These are phyloP conservation scores for Phytophthora sansomeana DNA, from an alignment of 352 stramenopile species.

Conservation along the genomic window DNA sequence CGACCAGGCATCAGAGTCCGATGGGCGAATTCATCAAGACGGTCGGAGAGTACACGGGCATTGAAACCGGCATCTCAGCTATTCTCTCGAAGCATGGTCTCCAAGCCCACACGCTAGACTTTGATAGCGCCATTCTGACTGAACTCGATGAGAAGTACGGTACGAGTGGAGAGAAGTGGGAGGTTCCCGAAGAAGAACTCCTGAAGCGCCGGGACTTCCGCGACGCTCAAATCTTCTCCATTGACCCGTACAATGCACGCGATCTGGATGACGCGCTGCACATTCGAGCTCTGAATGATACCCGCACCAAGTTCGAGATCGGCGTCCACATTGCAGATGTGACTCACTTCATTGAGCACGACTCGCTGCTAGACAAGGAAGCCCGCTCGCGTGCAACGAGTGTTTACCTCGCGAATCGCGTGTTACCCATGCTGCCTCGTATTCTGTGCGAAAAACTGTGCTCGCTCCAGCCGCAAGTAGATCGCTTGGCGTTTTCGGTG, in stretches of 20 bases:
- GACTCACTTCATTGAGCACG: slow-evolving; percentile 94
- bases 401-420: slow-evolving; percentile 96
- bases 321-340: slow-evolving; percentile 99
- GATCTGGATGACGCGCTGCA: slow-evolving; percentile 98
- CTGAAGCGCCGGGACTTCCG: slow-evolving; percentile 92
- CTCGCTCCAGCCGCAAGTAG: slow-evolving; percentile 96
- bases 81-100: slow-evolving; percentile 94
- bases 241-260: slow-evolving; percentile 96
- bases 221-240: slow-evolving; percentile 94
- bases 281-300: slow-evolving; percentile 77
- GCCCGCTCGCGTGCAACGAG: slow-evolving; percentile 94
- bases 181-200: slow-evolving; percentile 84
- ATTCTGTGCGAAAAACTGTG: slow-evolving; percentile 97
- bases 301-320: slow-evolving; percentile 83
- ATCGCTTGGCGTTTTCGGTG: slow-evolving; percentile 95
- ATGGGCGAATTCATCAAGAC: slow-evolving; percentile 83
- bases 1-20: slow-evolving; percentile 61
- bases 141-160: slow-evolving; percentile 85
- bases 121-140: slow-evolving; percentile 66
- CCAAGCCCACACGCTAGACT: slow-evolving; percentile 75
- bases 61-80: slow-evolving; percentile 91
- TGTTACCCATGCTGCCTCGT: slow-evolving; percentile 97
- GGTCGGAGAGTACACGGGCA: slow-evolving; percentile 77
- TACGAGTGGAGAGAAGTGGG: slow-evolving; percentile 72
- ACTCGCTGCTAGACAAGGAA: slow-evolving; percentile 94